Evolutionary conservation across 805 yeast species (phyloP).

Genomic region (Pichia californica): DNA sequence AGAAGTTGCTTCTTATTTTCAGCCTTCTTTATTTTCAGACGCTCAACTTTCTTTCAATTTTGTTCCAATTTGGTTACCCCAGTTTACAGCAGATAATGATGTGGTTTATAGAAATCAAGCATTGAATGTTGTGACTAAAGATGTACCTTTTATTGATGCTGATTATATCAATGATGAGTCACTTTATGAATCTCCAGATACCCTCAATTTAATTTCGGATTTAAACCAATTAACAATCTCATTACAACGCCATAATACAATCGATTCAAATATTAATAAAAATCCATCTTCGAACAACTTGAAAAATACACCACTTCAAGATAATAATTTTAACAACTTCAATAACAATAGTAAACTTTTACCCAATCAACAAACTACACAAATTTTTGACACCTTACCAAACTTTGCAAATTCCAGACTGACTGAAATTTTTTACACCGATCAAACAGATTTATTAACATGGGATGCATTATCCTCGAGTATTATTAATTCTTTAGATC

Average conservation of each 20-base stretch:
- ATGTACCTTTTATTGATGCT: constrained; percentile 44
- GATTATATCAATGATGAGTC: constrained; percentile 32
- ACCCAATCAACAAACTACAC: too few relatives aligned
- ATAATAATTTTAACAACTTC: not conserved
- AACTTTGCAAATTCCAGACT: constrained; percentile 1
- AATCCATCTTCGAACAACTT: not conserved
- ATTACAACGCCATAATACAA: constrained; percentile 13
- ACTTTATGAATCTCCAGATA: constrained; percentile 26
- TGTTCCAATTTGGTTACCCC: constrained; percentile 55
- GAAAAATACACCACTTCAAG: not conserved
- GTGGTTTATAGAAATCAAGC: constrained; percentile 55
- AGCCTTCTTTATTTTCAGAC: constrained; percentile 17
- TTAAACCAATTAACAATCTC: constrained; percentile 21
- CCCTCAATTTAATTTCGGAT: constrained; percentile 16
- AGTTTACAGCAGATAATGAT: constrained; percentile 47
- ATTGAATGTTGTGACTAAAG: constrained; percentile 51
- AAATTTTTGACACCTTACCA: constrained; percentile 2
- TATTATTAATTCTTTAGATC: constrained; percentile 41
- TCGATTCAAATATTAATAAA: not conserved
- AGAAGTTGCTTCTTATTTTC: constrained; percentile 24
- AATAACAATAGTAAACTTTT: not conserved
- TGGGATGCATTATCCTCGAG: constrained; percentile 54
- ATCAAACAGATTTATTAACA: constrained; percentile 49
- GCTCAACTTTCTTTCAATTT: constrained; percentile 25
- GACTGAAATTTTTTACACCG: constrained; percentile 40